phyloP scores from a whole-genome alignment of 2,329 filamentous ascomycete species.

The Zymoseptoria ardabiliae region DNA sequence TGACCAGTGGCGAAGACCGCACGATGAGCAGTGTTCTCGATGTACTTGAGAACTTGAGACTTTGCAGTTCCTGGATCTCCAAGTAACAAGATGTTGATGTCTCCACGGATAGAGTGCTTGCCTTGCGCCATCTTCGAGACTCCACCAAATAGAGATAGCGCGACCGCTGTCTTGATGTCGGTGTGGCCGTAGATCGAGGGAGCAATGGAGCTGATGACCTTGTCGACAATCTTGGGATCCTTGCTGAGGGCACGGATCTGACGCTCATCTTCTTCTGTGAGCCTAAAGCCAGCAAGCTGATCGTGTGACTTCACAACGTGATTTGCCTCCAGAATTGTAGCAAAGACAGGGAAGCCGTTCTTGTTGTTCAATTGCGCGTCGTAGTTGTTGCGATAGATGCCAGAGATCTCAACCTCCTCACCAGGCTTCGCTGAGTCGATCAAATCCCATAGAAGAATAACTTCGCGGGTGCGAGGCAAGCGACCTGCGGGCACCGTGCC shows the following conservation, averaged over 20 bases:
- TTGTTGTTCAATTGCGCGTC: slow-evolving; percentile 97
- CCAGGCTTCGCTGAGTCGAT: slow-evolving; percentile 96
- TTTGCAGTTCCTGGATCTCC: slow-evolving; percentile 97
- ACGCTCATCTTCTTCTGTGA: slow-evolving; percentile 92
- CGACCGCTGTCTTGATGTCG: slow-evolving; percentile 95
- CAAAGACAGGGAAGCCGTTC: slow-evolving; percentile 97
- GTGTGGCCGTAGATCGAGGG: slow-evolving; percentile 95
- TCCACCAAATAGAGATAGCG: slow-evolving; percentile 87
- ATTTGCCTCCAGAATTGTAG: slow-evolving; percentile 94
- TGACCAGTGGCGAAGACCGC: slow-evolving; percentile 97
- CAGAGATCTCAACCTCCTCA: slow-evolving; percentile 94
- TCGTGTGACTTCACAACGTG: slow-evolving; percentile 96
- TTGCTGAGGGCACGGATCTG: slow-evolving; percentile 80
- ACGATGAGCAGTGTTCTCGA: slow-evolving; percentile 93
- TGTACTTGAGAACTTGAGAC: slow-evolving; percentile 93
- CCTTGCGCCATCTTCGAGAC: slow-evolving; percentile 88
- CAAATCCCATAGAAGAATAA: slow-evolving; percentile 91
- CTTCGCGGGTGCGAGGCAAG: slow-evolving; percentile 84
- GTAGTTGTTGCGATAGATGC: slow-evolving; percentile 96
- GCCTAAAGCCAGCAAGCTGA: slow-evolving; percentile 88
- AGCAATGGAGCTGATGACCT: slow-evolving; percentile 85
- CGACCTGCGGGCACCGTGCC: slow-evolving; percentile 94
- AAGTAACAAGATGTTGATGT: slow-evolving; percentile 94
- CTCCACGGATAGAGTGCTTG: slow-evolving; percentile 82
- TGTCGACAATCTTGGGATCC: slow-evolving; percentile 87